phyloP scores from a whole-genome alignment of 192 early-diverging fungal species.

The Coemansia sp. region DNA sequence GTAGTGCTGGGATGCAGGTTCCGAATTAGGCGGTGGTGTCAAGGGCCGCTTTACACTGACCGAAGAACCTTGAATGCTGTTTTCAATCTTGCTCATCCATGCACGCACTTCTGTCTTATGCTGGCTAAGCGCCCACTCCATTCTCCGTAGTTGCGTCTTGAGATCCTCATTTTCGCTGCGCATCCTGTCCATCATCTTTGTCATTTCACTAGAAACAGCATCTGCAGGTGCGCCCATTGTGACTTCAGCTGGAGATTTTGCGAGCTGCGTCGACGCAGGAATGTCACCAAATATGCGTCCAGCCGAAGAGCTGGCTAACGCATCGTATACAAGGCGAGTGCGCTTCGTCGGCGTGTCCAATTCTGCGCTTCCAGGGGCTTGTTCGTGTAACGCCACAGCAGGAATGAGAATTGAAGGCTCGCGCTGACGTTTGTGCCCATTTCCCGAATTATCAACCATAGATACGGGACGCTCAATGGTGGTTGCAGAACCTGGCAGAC shows the following conservation, averaged over 20 bases:
- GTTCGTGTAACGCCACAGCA: background rate
- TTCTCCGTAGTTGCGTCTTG: constrained; percentile 26
- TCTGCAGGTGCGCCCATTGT: constrained; percentile 4
- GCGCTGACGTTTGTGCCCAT: constrained; percentile 18
- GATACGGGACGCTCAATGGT: background rate
- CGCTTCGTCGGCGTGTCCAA: constrained; percentile 14
- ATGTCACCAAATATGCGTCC: constrained; percentile 5
- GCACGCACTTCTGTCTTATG: constrained; percentile 33
- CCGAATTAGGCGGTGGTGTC: background rate
- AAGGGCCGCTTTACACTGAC: background rate
- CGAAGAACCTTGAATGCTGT: constrained; percentile 12
- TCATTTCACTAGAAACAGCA: background rate
- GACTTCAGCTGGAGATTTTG: background rate
- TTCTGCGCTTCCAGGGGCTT: background rate
- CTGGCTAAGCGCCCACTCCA: constrained; percentile 39
- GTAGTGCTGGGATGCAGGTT: background rate
- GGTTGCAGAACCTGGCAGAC: background rate
- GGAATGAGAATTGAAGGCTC: background rate
- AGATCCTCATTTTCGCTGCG: constrained; percentile 46
- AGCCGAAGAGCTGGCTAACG: constrained; percentile 1
- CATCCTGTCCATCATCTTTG: constrained; percentile 19
- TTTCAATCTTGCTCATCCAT: constrained; percentile 48
- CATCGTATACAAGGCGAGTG: constrained; percentile 21
- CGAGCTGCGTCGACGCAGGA: background rate
- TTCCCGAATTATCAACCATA: constrained; percentile 2